These are phyloP conservation scores for Chenopodium quinoa DNA, from an alignment of 148 eudicot genomes.

Conservation along the genomic window DNA sequence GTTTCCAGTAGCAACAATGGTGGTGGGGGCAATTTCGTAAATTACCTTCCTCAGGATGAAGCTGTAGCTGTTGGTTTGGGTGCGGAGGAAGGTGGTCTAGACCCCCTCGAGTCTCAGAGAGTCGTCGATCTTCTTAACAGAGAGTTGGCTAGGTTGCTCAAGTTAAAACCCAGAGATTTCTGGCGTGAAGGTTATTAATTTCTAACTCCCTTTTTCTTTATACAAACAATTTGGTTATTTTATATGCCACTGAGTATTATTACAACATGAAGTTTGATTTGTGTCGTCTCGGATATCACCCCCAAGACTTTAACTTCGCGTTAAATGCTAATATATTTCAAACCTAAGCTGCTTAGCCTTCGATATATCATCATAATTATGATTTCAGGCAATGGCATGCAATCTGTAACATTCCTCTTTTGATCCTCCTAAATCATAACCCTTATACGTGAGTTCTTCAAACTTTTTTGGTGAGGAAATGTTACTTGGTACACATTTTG, in stretches of 20 bases:
- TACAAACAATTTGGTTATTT: too few species aligned
- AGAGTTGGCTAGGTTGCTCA: conserved; percentile 69
- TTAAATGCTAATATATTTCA: too few species aligned
- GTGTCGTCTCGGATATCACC: too few species aligned
- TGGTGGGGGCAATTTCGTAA: conserved; percentile 54
- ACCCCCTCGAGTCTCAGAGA: conserved; percentile 75
- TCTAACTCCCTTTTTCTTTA: too few species aligned
- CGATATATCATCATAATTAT: neutral
- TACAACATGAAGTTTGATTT: too few species aligned
- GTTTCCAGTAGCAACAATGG: neutral
- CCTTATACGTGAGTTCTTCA: neutral
- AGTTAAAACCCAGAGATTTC: conserved; percentile 61
- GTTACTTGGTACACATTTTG: neutral
- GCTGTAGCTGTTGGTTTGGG: conserved; percentile 85
- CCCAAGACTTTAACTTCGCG: too few species aligned
- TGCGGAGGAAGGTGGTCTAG: conserved; percentile 74
- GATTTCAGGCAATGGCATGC: neutral
- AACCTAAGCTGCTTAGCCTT: neutral
- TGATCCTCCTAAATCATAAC: too few species aligned
- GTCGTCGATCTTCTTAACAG: conserved; percentile 81
- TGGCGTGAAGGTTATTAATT: conserved; percentile 66
- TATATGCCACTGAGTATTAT: too few species aligned
- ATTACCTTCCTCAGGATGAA: conserved; percentile 90
- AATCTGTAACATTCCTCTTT: too few species aligned
- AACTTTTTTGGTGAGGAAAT: neutral